Percentiles rank a stretch among this genome's conserved stretches.
phyloP scores from a whole-genome alignment of 371 early-diverging fungal genomes.

The Synchytrium microbalum region DNA sequence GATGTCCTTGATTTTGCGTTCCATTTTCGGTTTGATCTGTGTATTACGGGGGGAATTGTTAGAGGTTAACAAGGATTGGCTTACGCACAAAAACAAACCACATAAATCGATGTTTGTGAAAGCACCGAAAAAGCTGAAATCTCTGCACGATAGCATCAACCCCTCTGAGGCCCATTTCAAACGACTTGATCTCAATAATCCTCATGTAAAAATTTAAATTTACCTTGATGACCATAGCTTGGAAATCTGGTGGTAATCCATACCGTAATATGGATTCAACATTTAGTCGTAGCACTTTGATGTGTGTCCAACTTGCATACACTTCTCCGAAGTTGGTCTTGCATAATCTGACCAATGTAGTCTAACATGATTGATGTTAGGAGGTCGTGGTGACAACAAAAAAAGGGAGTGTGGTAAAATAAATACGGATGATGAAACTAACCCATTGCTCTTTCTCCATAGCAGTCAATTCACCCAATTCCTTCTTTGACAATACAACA shows the following conservation, averaged over 20 bases:
- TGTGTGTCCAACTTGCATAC: constrained; percentile 83
- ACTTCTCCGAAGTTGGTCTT: constrained; percentile 91
- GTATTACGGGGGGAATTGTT: background rate
- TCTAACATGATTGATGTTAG: constrained; percentile 32
- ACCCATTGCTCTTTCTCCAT: constrained; percentile 75
- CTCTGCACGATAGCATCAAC: constrained; percentile 1
- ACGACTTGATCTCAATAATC: background rate
- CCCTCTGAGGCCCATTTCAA: background rate
- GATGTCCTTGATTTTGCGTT: constrained; percentile 62
- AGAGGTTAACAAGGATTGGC: background rate
- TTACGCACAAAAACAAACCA: background rate
- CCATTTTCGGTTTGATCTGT: constrained; percentile 67
- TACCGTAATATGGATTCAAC: constrained; percentile 95
- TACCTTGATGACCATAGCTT: constrained; percentile 72
- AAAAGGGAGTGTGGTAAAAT: constrained; percentile 4
- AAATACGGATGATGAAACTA: constrained; percentile 11
- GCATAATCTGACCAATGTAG: constrained; percentile 69
- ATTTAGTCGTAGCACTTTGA: constrained; percentile 87
- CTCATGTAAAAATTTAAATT: constrained; percentile 9
- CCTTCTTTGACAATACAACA: constrained; percentile 62
- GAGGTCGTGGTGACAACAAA: background rate
- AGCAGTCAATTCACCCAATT: constrained; percentile 59
- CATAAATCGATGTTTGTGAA: constrained; percentile 7
- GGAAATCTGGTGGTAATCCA: constrained; percentile 92
- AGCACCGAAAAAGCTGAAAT: constrained; percentile 6